Evolutionary conservation across 208 protist genomes (phyloP).

Genomic region (Vickermania ingenoplastis): DNA sequence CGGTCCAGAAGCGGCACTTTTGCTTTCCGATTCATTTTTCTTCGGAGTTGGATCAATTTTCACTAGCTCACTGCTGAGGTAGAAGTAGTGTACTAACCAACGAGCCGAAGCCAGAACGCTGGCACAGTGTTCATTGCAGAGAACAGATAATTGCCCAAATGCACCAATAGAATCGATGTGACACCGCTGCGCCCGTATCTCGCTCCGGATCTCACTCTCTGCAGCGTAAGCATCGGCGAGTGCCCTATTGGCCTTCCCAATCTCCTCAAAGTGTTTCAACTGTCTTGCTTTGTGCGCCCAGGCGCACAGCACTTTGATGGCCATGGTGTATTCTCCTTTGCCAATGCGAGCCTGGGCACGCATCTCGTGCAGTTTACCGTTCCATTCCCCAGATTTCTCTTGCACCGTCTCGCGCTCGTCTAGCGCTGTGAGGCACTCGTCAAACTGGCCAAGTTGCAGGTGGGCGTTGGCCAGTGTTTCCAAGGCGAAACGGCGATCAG

Average conservation of each 20-base stretch:
- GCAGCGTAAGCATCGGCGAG: constrained; percentile 57
- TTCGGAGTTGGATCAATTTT: constrained; percentile 21
- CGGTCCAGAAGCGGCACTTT: not conserved
- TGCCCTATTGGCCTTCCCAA: constrained; percentile 51
- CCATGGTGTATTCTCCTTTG: constrained; percentile 37
- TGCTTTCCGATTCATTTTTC: not conserved
- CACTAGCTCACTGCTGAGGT: constrained; percentile 63
- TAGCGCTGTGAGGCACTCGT: constrained; percentile 55
- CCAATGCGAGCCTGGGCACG: constrained; percentile 68
- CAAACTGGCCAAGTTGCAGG: constrained; percentile 73
- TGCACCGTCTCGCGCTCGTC: constrained; percentile 78
- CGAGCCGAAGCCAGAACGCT: constrained; percentile 55
- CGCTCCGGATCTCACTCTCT: constrained; percentile 28
- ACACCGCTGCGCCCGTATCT: constrained; percentile 33
- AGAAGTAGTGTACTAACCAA: constrained; percentile 80
- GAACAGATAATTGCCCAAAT: constrained; percentile 20
- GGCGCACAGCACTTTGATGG: constrained; percentile 64
- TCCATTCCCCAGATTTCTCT: constrained; percentile 64
- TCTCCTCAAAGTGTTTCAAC: constrained; percentile 43
- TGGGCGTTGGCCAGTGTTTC: constrained; percentile 75
- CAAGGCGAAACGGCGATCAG: constrained; percentile 67
- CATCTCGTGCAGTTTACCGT: constrained; percentile 46
- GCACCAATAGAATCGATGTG: constrained; percentile 50
- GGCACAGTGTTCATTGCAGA: constrained; percentile 25
- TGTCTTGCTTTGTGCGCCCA: constrained; percentile 68